A percentile compares a stretch with the other conserved stretches of the same genome.
phyloP scores from a whole-genome alignment of 169 alveolate genomes.

The Amoebophrya sp. region DNA sequence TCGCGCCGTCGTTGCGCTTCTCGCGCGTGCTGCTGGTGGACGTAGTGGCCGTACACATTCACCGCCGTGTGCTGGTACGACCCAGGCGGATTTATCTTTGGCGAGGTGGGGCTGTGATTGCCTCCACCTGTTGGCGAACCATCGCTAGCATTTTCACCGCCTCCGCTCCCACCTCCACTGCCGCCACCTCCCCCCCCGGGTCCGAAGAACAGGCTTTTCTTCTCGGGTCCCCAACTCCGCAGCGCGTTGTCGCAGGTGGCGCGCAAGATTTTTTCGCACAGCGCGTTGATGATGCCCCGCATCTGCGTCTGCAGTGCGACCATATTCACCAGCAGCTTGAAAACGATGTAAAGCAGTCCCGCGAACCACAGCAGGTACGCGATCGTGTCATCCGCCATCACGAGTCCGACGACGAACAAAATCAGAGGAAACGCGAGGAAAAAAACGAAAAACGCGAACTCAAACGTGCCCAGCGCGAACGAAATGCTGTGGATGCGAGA shows the following conservation, averaged over 20 bases:
- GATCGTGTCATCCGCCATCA: background rate
- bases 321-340: background rate
- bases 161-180: too few species aligned
- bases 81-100: too few species aligned
- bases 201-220: background rate
- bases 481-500: background rate
- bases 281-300: background rate
- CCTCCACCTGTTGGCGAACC: too few species aligned
- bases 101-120: too few species aligned
- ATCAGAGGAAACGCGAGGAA: background rate
- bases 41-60: background rate
- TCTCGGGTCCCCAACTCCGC: background rate
- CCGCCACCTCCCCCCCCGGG: too few species aligned
- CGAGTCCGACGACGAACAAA: background rate
- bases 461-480: background rate
- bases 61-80: too few species aligned
- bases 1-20: too few species aligned
- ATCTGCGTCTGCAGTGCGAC: background rate
- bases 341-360: background rate
- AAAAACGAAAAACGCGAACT: background rate
- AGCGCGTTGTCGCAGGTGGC: background rate
- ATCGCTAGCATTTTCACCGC: too few species aligned
- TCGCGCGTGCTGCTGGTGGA: background rate
- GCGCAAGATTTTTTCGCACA: background rate
- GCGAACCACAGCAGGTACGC: background rate